Evolutionary conservation across 805 yeast genomes (phyloP), one percentile per base, ranked within the genome.

Genomic region (Ogataea minuta): DNA sequence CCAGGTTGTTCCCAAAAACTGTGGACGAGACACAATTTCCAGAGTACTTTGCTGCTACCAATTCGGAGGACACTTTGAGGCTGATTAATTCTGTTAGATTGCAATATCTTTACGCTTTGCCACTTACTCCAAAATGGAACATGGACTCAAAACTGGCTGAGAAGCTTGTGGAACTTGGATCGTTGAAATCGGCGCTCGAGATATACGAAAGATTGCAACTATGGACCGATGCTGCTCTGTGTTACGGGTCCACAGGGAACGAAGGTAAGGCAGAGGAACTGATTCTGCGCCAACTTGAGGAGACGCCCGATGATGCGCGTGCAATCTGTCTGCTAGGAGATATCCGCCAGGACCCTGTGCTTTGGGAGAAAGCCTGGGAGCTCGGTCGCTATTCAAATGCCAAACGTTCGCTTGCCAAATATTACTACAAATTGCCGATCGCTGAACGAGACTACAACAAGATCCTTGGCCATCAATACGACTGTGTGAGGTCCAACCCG

Each of bases 331-430:
- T 91, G 17, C 67, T 87, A 31, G 99, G 98, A 48, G 97, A 90
- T 57, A 72, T 93, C 26, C 79, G 76, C 35, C 79, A 75, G 45
- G 87, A 88, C 50, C 91, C 96, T 2, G 49, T 57, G 6, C 66
- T 77, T 36, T 93, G 98, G 97, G 71, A 69, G 40, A 77, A 77
- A 54, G 85, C 96, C 10, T 93, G 99, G 99, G 79, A 78, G 27
- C 61, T 83, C 32, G 95, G 95, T 13, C 75, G 73, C 46, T 88
- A 90, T 50, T 78, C 90, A 17, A 79, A 84, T 44, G 96, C 99
- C 1, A 90, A 90, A 59, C 77, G 84, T 23, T 79, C 97, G 0
- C 67, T 93, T 15, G 87, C 95, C 1, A 77, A 74, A 43, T 86
- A 75, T 58, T 80, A 74, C 57, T 84, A 82, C 61, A 66, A 64